These are phyloP conservation scores for Prunus campanulata DNA, from an alignment of 306 rosid genomes.

Conservation along the genomic window DNA sequence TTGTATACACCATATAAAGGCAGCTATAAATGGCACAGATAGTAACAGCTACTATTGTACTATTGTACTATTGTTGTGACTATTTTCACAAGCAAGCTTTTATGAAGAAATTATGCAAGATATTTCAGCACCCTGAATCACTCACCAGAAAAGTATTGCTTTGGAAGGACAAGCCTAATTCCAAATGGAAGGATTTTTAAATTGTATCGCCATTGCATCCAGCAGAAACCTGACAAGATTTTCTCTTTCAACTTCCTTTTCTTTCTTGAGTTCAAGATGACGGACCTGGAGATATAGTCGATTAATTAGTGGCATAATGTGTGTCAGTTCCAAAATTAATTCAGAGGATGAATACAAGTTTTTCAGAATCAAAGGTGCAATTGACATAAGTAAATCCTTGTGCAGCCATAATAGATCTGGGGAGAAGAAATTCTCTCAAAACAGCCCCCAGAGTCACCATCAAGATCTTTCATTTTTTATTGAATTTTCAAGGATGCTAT, in stretches of 20 bases:
- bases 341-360: neutral
- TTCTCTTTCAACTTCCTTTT: constrained; percentile 62
- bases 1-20: neutral
- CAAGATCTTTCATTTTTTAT: neutral
- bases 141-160: constrained; percentile 15
- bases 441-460: neutral
- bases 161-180: constrained; percentile 28
- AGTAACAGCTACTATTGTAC: neutral
- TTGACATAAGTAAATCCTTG: neutral
- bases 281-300: constrained; percentile 63
- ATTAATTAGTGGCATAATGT: constrained; percentile 15
- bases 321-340: neutral
- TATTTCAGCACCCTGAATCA: constrained; percentile 25
- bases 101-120: constrained; percentile 8
- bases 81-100: neutral
- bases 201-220: constrained; percentile 73
- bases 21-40: neutral
- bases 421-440: neutral
- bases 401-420: neutral
- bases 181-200: constrained; percentile 84
- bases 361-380: neutral
- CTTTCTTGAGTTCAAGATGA: constrained; percentile 83
- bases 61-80: neutral
- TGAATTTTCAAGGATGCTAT: neutral
- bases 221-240: constrained; percentile 59